Percentiles rank a stretch among this genome's conserved stretches.
Conservation (phyloP, 2,329 filamentous ascomycete genomes). For the Fusarium pseudonygamai region DNA sequence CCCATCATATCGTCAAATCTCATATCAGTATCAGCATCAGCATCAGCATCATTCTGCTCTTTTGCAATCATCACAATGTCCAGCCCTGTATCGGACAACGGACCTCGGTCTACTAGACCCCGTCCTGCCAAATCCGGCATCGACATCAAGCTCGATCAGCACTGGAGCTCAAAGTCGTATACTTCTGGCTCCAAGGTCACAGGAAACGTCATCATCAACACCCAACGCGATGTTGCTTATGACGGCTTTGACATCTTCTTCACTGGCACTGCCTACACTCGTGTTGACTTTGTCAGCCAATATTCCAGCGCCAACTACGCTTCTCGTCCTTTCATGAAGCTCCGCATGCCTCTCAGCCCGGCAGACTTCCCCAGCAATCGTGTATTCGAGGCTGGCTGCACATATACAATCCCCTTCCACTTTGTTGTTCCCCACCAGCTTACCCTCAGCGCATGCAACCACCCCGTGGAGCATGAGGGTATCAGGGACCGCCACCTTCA, state of each 20-base stretch:
- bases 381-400: constrained; percentile 58
- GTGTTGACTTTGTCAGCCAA: constrained; percentile 60
- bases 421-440: constrained; percentile 68
- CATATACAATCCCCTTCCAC: constrained; percentile 65
- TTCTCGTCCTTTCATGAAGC: constrained; percentile 64
- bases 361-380: constrained; percentile 57
- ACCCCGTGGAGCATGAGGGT: constrained; percentile 55
- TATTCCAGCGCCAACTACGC: constrained; percentile 59
- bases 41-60: constrained; percentile 28
- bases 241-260: constrained; percentile 63
- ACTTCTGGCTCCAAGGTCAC: constrained; percentile 62
- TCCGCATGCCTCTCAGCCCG: constrained; percentile 62
- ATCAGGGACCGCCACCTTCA: constrained; percentile 63
- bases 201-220: constrained; percentile 59
- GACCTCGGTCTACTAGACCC: constrained; percentile 31
- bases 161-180: constrained; percentile 66
- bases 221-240: constrained; percentile 58
- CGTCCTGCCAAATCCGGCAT: constrained; percentile 50
- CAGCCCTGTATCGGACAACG: constrained; percentile 37
- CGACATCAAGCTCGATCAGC: constrained; percentile 60
- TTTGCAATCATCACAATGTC: constrained; percentile 39
- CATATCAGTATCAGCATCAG: constrained; percentile 32
- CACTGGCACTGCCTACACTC: constrained; percentile 60
- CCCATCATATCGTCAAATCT: constrained; percentile 18
- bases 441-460: constrained; percentile 65